Conservation (phyloP, 2,329 filamentous ascomycete genomes). For the Penicillium sp. region DNA sequence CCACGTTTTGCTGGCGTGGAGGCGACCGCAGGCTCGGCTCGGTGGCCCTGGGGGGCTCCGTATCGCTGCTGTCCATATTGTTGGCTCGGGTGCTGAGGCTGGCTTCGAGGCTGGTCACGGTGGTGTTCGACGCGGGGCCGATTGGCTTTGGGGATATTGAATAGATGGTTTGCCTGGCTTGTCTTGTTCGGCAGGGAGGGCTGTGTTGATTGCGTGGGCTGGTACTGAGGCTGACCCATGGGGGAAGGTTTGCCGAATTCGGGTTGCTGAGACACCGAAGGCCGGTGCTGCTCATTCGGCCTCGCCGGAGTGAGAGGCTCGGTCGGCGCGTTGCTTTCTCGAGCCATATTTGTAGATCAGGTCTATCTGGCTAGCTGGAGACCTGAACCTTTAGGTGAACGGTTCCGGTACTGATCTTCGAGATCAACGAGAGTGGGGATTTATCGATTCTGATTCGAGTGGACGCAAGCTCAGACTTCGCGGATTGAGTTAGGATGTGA, state of each 20-base stretch:
- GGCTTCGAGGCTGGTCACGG: constrained; percentile 32
- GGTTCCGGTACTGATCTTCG: neutral
- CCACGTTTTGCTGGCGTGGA: constrained; percentile 30
- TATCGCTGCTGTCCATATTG: constrained; percentile 10
- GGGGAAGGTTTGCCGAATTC: constrained; percentile 63
- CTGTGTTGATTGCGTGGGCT: constrained; percentile 32
- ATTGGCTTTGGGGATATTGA: constrained; percentile 55
- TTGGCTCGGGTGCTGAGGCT: constrained; percentile 22
- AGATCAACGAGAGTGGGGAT: neutral
- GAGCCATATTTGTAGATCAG: constrained; percentile 48
- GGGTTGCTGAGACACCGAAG: constrained; percentile 43
- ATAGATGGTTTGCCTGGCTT: constrained; percentile 47
- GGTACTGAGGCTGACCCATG: constrained; percentile 49
- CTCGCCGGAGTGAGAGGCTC: constrained; percentile 39
- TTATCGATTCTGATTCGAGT: neutral
- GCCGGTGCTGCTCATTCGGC: constrained; percentile 35
- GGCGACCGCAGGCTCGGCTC: constrained; percentile 16
- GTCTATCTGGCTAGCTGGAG: neutral
- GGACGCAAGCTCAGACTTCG: no score
- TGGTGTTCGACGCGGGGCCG: constrained; percentile 55
- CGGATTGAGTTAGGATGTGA: neutral
- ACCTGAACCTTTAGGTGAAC: neutral
- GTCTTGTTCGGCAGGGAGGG: constrained; percentile 17
- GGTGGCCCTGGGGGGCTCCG: constrained; percentile 19
- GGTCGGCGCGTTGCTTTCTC: constrained; percentile 51